These are phyloP conservation scores for Hygrophila difformis DNA, from an alignment of 257 asterid genomes.

Conservation along the genomic window DNA sequence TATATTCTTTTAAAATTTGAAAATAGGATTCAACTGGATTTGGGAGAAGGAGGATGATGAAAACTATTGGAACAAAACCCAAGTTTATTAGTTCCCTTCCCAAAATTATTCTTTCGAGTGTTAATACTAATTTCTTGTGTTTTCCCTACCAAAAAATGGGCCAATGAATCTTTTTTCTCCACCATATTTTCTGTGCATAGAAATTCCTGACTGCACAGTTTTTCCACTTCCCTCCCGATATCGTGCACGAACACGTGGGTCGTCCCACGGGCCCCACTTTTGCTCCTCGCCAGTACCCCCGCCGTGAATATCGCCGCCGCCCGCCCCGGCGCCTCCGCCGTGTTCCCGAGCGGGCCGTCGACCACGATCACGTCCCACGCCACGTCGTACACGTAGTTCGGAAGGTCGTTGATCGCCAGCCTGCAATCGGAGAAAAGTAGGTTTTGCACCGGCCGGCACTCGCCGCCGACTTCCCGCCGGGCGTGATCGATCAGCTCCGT, in stretches of 20 bases:
- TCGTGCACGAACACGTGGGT: slow-evolving; percentile 59
- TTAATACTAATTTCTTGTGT: no score
- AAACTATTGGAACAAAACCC: no score
- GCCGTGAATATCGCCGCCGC: slow-evolving; percentile 69
- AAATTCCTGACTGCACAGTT: slow-evolving; percentile 37
- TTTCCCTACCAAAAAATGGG: no score
- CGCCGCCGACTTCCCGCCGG: slow-evolving; percentile 25
- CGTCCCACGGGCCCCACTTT: slow-evolving; percentile 28
- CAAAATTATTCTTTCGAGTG: no score
- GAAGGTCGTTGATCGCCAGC: slow-evolving; percentile 70
- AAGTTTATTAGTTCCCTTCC: no score
- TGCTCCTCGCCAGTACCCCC: slow-evolving; percentile 73
- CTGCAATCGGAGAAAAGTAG: slow-evolving; percentile 74
- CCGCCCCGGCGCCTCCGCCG: slow-evolving; percentile 54
- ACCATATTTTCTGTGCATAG: slow-evolving; percentile 41
- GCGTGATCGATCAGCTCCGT: slow-evolving; percentile 42
- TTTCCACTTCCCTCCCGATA: slow-evolving; percentile 38
- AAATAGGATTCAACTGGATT: no score
- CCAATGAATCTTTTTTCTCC: no score
- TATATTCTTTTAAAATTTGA: no score
- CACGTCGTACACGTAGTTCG: slow-evolving; percentile 80
- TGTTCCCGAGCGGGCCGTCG: slow-evolving; percentile 67
- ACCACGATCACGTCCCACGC: slow-evolving; percentile 70
- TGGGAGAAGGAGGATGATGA: no score
- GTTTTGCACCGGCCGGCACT: slow-evolving; percentile 73